phyloP scores from a whole-genome alignment of 1,139 yeast genomes.

The Suhomyces taliae region DNA sequence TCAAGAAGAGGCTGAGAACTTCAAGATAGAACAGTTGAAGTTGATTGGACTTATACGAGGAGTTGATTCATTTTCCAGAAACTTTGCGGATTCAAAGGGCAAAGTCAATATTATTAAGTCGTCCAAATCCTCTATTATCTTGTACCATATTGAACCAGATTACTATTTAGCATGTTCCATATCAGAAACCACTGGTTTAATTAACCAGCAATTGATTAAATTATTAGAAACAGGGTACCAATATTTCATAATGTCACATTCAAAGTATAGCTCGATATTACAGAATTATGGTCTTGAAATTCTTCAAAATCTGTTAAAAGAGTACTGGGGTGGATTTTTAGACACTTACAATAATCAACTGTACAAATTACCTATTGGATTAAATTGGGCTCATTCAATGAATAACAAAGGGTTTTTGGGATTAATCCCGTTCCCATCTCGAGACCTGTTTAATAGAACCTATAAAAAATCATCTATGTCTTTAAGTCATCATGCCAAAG shows the following conservation, averaged over 20 bases:
- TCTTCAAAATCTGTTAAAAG: conserved; percentile 19
- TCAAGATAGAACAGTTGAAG: conserved; percentile 28
- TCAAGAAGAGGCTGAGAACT: not conserved
- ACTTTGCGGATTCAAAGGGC: conserved; percentile 14
- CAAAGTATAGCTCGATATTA: conserved; percentile 22
- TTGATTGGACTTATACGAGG: conserved; percentile 43
- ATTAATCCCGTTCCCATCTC: conserved; percentile 11
- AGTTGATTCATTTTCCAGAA: conserved; percentile 28
- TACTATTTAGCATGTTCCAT: conserved; percentile 33
- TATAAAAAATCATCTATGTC: conserved; percentile 35
- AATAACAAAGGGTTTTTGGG: conserved; percentile 42
- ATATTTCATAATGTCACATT: conserved; percentile 30
- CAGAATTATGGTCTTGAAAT: conserved; percentile 18
- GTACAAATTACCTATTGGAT: conserved; percentile 23
- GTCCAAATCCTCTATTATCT: conserved; percentile 27
- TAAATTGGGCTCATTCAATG: conserved; percentile 40
- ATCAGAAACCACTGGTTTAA: conserved; percentile 20
- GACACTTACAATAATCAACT: conserved; percentile 27
- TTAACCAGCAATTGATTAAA: conserved; percentile 29
- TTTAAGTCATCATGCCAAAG: conserved; percentile 17
- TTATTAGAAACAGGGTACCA: conserved; percentile 25
- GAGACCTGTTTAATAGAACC: conserved; percentile 3
- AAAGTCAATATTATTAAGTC: conserved; percentile 27
- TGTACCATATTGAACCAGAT: conserved; percentile 27
- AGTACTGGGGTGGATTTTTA: conserved; percentile 35